Evolutionary conservation across 2,329 filamentous ascomycete genomes (phyloP), one percentile per base, ranked within the genome.

Genomic region (Gaeumannomyces tritici): DNA sequence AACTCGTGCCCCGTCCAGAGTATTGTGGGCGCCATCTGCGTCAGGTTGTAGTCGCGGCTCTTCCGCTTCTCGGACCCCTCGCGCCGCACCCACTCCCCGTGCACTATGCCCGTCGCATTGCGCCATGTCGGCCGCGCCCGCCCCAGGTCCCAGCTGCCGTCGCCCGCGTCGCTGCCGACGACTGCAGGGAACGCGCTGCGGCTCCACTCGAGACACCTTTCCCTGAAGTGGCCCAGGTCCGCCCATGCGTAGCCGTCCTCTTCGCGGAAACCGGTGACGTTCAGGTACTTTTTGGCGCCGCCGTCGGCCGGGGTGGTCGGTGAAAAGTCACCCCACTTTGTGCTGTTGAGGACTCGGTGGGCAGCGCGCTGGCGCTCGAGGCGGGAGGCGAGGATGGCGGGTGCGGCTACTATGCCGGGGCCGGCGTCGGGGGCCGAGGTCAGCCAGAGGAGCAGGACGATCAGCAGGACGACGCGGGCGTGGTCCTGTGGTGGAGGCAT

Each of bases 201-300:
- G 66, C 81, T 87, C 72, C 82, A 87, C 67, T 86, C 79, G 62
- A 83, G 78, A 62, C 87, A 89, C 66, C 83, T 83, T 64, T 86
- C 76, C 70, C 84, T 86, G 63, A 93, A 91, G 1, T 78, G 75
- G 0, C 79, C 78, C 27, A 97, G 77, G 63, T 91, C 80, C 42
- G 87, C 83, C 93, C 93, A 97, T 1, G 85, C 88, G 73, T 90
- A 91, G 5, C 83, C 85, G 74, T 96, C 89, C 26, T 86, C 82
- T 58, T 85, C 77, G 59, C 89, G 83, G 65, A 96, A 87, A 1
- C 93, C 93, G 2, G 90, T 90, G 61, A 96, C 77, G 68, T 91
- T 91, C 64, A 92, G 75, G 65, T 81, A 87, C 42, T 51, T 51
- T 24, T 51, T 51, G 42, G 42, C 42, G 42, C 18, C n/a, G 28